Conservation (phyloP, 192 early-diverging fungal genomes). For the Coemansia furcata region DNA sequence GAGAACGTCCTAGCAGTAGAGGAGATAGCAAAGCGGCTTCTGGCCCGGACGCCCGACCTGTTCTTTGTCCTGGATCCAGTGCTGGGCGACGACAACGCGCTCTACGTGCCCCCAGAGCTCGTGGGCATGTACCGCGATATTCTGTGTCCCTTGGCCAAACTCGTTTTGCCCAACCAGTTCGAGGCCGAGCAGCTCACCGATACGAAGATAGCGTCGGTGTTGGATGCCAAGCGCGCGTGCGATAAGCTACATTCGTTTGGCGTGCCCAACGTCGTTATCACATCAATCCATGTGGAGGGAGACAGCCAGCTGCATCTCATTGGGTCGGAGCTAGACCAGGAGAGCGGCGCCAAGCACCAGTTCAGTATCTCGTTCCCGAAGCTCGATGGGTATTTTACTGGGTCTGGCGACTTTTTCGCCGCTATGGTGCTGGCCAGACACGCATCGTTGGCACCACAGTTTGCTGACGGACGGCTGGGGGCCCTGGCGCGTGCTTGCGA, state of each 20-base stretch:
- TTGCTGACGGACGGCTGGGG: conserved; percentile 3
- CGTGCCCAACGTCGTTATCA: conserved; percentile 71
- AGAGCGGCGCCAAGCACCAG: conserved; percentile 28
- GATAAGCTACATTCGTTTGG: conserved; percentile 67
- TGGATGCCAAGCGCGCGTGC: conserved; percentile 57
- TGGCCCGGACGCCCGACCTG: conserved; percentile 41
- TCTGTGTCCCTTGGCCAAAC: conserved; percentile 64
- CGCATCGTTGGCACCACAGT: conserved; percentile 33
- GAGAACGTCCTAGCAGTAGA: conserved; percentile 57
- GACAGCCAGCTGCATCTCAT: conserved; percentile 47
- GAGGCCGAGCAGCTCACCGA: conserved; percentile 79
- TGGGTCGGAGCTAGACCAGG: conserved; percentile 35
- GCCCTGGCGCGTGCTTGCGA: conserved; percentile 60
- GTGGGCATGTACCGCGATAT: conserved; percentile 74
- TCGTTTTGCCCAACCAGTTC: conserved; percentile 90
- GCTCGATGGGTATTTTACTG: conserved; percentile 77
- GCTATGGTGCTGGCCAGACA: conserved; percentile 68
- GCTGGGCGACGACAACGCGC: conserved; percentile 80
- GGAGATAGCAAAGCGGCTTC: conserved; percentile 56
- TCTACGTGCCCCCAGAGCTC: conserved; percentile 81
- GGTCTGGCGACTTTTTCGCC: conserved; percentile 90
- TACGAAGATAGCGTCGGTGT: conserved; percentile 51
- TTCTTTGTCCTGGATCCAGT: conserved; percentile 79
- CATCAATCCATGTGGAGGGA: conserved; percentile 59
- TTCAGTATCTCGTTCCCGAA: conserved; percentile 76